Evolutionary conservation across 2,329 filamentous ascomycete species (phyloP), one percentile per base, ranked within the genome.

Genomic region (Penicillium sp.): DNA sequence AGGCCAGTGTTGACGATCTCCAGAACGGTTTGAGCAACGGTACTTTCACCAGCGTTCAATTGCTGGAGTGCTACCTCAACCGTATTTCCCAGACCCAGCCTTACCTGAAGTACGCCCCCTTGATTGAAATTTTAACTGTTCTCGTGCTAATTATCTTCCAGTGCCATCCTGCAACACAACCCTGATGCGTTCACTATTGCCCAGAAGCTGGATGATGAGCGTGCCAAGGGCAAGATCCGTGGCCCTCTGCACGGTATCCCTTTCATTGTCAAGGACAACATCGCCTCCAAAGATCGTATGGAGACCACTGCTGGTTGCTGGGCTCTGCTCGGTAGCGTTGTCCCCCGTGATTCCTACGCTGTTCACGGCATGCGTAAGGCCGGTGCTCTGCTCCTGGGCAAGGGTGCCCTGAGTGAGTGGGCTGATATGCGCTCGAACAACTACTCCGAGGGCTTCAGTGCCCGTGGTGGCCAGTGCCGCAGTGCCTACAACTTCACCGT

Each of bases 191-290:
- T 87, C 31, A 60, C 72, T 22, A 89, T 90, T 53, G 89, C 89
- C 3, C 73, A 74, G 5, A 66, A 76, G 14, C 75, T 85, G 27
- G 89, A 92, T 63, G 68, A 66, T 0, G 87, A 91, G 71, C 81
- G 88, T 18, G 66, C 69, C 12, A 64, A 73, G 1, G 85, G 85
- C 23, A 76, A 74, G 37, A 69, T 85, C 9, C 81, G 86, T n/a
- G 82, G 87, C 1, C 84, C 84, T 1, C 78, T 92, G 1, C 89
- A 92, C 68, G 89, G 89, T 3, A 89, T 92, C 42, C 89, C 89
- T 0, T 89, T 89, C 68, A 77, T 88, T 2, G 82, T 90, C 60
- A 92, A 92, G 72, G 88, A 92, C 56, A 73, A 72, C 67, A 87
- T 89, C 52, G 85, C 80, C 23, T 85, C 82, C 8, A 85, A 84